Base-by-base conservation (phyloP, 2,329 filamentous ascomycete species). In the Neofusicoccum laricinum region DNA sequence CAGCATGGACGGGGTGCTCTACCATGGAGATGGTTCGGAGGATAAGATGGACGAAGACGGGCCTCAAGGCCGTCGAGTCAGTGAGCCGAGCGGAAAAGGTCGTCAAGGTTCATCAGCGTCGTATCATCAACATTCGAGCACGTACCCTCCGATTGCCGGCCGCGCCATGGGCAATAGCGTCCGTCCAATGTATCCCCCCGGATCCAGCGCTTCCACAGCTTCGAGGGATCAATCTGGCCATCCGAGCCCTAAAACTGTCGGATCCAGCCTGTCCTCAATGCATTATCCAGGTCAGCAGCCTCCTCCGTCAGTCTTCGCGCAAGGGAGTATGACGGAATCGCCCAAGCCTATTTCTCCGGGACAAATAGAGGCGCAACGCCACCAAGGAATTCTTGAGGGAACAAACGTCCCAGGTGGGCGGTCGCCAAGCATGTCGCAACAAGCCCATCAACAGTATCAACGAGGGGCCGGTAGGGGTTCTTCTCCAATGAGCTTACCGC, bases 291-390 rank as follows among this genome's bases (percentile, higher is more conserved):
- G 73, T 41, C 73, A 69, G 67, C 5, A 67, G 64, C 63, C 80
- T 81, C 51, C 85, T 84, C 63, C 62, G 3, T 58, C 63, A 17
- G 84, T 93, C 68, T 96, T 92, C 73, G 85, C 87, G 8, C 88
- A 92, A 68, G 85, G 86, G 61, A 78, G 79, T 62, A 90, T 96
- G 80, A 95, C 90, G 2, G 92, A 97, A 76, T 96, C 91, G 68
- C 92, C 93, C 0, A 96, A 93, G 73, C 90, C 93, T 3, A 81
- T 96, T 45, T 93, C 89, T 66, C 90, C 90, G n/a, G 83, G 83
- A 17, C 81, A 81, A 64, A 79, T 81, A 67, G 80, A 83, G 66
- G 73, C 78, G 19, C 81, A 84, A 64, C 79, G 79, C 77, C 74
- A 82, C 19, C 81, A 89, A 57, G 86, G 86, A 68, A 76, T 83